Conservation (phyloP, 768 basidiomycete genomes). For the Tricholomella constricta region DNA sequence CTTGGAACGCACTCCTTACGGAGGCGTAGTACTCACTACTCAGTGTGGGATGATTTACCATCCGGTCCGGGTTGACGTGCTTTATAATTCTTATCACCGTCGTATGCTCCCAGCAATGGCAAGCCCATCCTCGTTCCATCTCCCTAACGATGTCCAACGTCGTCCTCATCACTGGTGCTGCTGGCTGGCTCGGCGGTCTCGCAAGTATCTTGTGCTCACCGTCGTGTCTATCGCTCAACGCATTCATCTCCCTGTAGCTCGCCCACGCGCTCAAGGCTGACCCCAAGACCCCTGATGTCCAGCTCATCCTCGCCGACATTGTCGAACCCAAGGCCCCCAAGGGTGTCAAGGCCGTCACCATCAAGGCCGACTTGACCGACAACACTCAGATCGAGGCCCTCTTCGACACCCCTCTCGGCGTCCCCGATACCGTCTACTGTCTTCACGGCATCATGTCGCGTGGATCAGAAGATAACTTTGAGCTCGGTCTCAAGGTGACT, state of each 20-base stretch:
- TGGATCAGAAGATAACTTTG: conserved; percentile 61
- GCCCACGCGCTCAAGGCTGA: conserved; percentile 34
- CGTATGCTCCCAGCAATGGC: neutral
- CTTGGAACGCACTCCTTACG: too few species aligned
- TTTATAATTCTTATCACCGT: too few species aligned
- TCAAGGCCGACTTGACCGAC: conserved; percentile 46
- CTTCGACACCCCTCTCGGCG: conserved; percentile 40
- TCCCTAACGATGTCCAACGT: conserved; percentile 28
- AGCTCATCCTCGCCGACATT: conserved; percentile 55
- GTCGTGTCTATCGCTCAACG: neutral
- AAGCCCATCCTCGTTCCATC: neutral
- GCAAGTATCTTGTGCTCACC: conserved; percentile 24
- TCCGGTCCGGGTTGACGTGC: too few species aligned
- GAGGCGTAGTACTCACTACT: too few species aligned
- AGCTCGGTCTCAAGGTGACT: conserved; percentile 50
- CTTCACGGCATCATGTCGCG: conserved; percentile 66
- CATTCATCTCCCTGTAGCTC: conserved; percentile 33
- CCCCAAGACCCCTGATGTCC: conserved; percentile 35
- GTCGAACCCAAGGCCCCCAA: conserved; percentile 38
- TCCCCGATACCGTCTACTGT: conserved; percentile 48
- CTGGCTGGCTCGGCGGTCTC: conserved; percentile 40
- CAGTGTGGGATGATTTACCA: too few species aligned
- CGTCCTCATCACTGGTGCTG: conserved; percentile 48
- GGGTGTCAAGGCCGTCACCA: conserved; percentile 28
- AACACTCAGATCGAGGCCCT: conserved; percentile 33